Percentiles rank a stretch among this genome's conserved stretches.
Evolutionary conservation across 805 yeast genomes (phyloP).

Genomic region (Millerozyma acaciae): DNA sequence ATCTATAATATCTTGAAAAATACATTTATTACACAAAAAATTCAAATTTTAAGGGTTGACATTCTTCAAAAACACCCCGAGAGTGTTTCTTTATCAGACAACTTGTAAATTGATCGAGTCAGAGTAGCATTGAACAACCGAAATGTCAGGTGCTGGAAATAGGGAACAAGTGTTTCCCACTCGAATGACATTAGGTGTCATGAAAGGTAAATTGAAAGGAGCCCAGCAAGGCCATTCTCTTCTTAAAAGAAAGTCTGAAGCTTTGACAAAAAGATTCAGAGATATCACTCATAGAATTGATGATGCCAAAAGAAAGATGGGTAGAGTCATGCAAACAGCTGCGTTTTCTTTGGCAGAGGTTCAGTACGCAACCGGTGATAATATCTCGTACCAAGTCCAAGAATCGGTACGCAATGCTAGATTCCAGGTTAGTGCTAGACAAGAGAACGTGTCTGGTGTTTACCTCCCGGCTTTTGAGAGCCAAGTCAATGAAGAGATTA

Average conservation of each 20-base stretch:
- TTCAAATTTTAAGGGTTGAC: no score
- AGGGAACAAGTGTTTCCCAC: conserved; percentile 98
- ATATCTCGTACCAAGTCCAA: conserved; percentile 92
- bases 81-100: no score
- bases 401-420: conserved; percentile 90
- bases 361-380: conserved; percentile 95
- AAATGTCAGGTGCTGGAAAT: conserved; percentile 65
- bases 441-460: conserved; percentile 96
- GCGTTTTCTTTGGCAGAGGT: conserved; percentile 97
- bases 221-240: conserved; percentile 95
- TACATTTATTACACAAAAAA: conserved; percentile 1
- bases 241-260: conserved; percentile 93
- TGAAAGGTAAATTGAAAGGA: conserved; percentile 95
- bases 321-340: conserved; percentile 96
- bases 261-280: conserved; percentile 91
- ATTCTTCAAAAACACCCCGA: no score
- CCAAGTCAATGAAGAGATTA: conserved; percentile 74
- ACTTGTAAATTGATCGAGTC: no score
- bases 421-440: conserved; percentile 85
- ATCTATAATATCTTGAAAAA: no score
- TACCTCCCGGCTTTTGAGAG: conserved; percentile 89
- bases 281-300: conserved; percentile 93
- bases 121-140: no score
- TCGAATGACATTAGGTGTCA: conserved; percentile 91
- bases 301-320: conserved; percentile 95